Percentiles rank a stretch among this genome's conserved stretches.
phyloP scores from a whole-genome alignment of 768 basidiomycete genomes.

The Lentinus tigrinus region DNA sequence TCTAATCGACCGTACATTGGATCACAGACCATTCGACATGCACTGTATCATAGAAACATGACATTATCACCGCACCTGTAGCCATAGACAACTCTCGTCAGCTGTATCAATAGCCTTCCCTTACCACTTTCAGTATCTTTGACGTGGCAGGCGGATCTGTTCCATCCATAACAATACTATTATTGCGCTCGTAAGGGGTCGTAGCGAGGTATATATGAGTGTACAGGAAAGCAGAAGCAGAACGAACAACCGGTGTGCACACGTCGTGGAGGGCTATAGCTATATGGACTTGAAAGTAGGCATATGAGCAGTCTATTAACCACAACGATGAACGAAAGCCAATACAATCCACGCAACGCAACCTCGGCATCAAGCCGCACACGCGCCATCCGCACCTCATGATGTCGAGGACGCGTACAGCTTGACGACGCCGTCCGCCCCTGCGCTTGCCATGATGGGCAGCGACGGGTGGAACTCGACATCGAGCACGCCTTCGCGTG shows the following conservation, averaged over 20 bases:
- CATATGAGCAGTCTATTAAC: neutral
- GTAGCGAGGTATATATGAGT: constrained; percentile 30
- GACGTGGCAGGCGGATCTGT: neutral
- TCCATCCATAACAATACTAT: constrained; percentile 20
- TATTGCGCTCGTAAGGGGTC: constrained; percentile 23
- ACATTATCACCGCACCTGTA: constrained; percentile 27
- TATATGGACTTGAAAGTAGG: neutral
- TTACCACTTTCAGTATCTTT: neutral
- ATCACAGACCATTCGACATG: neutral
- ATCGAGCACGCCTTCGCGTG: constrained; percentile 86
- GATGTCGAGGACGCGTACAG: constrained; percentile 73
- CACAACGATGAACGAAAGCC: neutral
- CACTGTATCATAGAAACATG: neutral
- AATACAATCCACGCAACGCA: constrained; percentile 1
- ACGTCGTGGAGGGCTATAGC: neutral
- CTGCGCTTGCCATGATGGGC: constrained; percentile 88
- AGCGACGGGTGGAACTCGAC: constrained; percentile 82
- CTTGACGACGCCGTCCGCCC: constrained; percentile 94
- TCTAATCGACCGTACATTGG: neutral
- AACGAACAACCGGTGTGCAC: constrained; percentile 2
- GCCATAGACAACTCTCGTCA: constrained; percentile 32
- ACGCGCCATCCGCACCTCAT: constrained; percentile 36
- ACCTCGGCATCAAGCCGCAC: constrained; percentile 3
- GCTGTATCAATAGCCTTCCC: neutral
- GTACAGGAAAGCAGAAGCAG: constrained; percentile 22